phyloP scores from a whole-genome alignment of 176 grass and related monocot genomes.

The Aegilops bicornis region DNA sequence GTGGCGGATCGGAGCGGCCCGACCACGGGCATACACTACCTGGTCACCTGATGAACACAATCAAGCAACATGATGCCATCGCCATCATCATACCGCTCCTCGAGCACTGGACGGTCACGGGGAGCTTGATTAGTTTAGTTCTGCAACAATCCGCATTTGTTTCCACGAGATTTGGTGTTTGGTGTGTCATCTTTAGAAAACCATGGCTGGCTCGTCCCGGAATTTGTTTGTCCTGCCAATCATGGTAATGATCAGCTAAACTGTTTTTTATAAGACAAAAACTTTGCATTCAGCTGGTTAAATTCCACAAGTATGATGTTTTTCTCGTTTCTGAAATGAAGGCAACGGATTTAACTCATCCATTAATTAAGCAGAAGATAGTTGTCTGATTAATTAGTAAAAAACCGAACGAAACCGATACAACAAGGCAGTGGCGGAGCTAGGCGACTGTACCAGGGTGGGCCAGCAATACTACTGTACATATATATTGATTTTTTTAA shows the following conservation, averaged over 20 bases:
- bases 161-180: not conserved
- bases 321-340: too few species aligned
- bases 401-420: too few species aligned
- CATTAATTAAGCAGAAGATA: too few species aligned
- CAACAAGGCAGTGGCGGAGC: too few species aligned
- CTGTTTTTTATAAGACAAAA: too few species aligned
- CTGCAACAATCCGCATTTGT: not conserved
- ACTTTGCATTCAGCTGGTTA: too few species aligned
- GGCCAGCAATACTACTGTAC: too few species aligned
- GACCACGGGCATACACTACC: conserved; percentile 43
- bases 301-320: too few species aligned
- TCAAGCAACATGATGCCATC: not conserved
- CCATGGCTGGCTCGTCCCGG: not conserved
- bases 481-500: too few species aligned
- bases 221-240: not conserved
- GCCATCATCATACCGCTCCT: not conserved
- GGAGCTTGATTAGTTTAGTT: not conserved
- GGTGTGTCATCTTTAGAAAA: not conserved
- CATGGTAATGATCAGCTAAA: not conserved
- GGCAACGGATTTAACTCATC: too few species aligned
- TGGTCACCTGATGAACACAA: not conserved
- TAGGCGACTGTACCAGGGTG: too few species aligned
- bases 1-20: conserved; percentile 35
- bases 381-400: too few species aligned
- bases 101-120: not conserved